A percentile compares a stretch with the other conserved stretches of the same genome.
phyloP scores from a whole-genome alignment of 1,284 basidiomycete genomes.

The Heterobasidion parviporum region DNA sequence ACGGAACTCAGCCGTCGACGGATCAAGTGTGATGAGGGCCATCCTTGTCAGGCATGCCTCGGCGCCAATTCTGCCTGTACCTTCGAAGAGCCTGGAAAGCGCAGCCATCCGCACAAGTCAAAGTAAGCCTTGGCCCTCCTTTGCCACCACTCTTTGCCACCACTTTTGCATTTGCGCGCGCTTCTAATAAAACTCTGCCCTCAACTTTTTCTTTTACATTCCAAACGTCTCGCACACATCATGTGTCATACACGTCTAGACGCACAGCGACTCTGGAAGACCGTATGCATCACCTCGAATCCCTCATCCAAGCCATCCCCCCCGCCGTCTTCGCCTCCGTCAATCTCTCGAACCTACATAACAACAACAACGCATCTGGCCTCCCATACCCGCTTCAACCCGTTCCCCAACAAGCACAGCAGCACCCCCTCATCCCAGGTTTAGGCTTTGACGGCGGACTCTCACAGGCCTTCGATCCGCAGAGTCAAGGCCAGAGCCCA shows the following conservation, averaged over 20 bases:
- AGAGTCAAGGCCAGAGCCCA: constrained; percentile 18
- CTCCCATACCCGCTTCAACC: constrained; percentile 16
- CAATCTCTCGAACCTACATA: constrained; percentile 15
- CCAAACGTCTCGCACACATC: not conserved
- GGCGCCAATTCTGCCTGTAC: constrained; percentile 72
- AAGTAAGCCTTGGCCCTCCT: constrained; percentile 37
- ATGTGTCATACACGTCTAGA: not conserved
- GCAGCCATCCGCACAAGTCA: constrained; percentile 77
- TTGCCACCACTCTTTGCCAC: constrained; percentile 3
- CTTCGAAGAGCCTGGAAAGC: constrained; percentile 77
- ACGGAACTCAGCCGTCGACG: constrained; percentile 47
- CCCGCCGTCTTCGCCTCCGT: constrained; percentile 66
- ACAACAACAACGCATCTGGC: constrained; percentile 6
- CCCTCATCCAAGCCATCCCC: constrained; percentile 73
- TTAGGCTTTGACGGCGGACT: too few species aligned
- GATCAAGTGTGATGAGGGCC: constrained; percentile 80
- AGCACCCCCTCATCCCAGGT: too few species aligned
- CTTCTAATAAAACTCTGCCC: not conserved
- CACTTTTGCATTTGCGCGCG: not conserved
- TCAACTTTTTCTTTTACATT: not conserved
- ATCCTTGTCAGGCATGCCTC: constrained; percentile 76
- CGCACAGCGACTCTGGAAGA: constrained; percentile 68
- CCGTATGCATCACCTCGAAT: constrained; percentile 77
- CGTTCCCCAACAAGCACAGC: constrained; percentile 14
- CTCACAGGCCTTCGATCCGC: constrained; percentile 36